Base-by-base conservation (phyloP, 306 rosid genomes). In the Purshia tridentata region DNA sequence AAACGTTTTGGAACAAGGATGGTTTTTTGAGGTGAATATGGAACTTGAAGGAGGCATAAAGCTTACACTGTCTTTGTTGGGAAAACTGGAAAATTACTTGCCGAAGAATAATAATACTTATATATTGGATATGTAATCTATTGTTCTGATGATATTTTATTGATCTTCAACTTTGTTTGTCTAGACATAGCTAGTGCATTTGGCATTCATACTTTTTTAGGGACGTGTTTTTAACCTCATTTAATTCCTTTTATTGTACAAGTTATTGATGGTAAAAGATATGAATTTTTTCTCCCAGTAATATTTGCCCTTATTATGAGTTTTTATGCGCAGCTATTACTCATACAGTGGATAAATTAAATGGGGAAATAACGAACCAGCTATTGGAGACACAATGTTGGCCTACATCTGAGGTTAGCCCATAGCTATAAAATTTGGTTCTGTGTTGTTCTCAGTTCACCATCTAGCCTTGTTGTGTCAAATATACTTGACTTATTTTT, bases 331-430 rank as follows among this genome's bases (percentile, higher is more conserved):
- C 90, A 87, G 94, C 86, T 65, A 73, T 77, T 56, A 83, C 82
- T 65, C 84, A 78, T 85, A 69, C 84, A 47, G 70, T 76, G 65
- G 89, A 82, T 47, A 75, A 72, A 57, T 71, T 88, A 65, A 89
- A 81, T 76, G 90, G 70, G 72, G 89, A 80, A 60, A 65, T 60
- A 77, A 74, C 84, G 65, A 86, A 91, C 42, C 75, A 86, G 72
- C 78, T 61, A 50, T 78, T 37, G 75, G 91, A 85, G 78, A 52
- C 85, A 69, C 77, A 81, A 29, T 63, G 75, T 72, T 70, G 77
- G 85, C 76, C 91, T 63, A 48, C 70, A 35, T 85, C 88, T 14
- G 91, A 91, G 97, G 98, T 91, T 80, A 78, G 85, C 82, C 68
- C 41, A 9, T 46, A 15, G n/a, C 39, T 78, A 71, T 23, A 9